Conservation (phyloP, 2,329 filamentous ascomycete genomes). For the Pleoardoris graminearum region DNA sequence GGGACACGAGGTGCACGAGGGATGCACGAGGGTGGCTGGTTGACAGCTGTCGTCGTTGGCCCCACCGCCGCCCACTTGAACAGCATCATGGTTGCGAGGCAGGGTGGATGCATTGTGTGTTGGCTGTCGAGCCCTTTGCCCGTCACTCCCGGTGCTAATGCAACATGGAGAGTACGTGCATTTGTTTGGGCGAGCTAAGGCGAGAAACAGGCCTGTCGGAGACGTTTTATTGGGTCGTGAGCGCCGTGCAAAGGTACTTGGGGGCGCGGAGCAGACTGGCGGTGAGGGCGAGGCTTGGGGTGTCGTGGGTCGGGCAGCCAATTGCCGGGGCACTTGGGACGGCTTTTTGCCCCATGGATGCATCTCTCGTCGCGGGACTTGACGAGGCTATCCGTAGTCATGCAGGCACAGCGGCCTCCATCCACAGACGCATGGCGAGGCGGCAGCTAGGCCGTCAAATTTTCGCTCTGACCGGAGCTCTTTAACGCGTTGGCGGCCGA, state of each 20-base stretch:
- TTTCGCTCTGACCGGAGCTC: constrained; percentile 17
- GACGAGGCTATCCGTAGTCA: constrained; percentile 7
- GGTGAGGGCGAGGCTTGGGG: constrained; percentile 30
- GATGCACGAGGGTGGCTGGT: neutral
- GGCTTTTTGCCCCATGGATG: constrained; percentile 3
- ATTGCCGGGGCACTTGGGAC: constrained; percentile 11
- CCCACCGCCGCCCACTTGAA: constrained; percentile 9
- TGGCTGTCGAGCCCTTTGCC: constrained; percentile 3
- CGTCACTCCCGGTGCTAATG: constrained; percentile 15
- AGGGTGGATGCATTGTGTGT: constrained; percentile 6
- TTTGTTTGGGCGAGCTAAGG: constrained; percentile 10
- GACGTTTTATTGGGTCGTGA: constrained; percentile 14
- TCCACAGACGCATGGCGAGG: constrained; percentile 14
- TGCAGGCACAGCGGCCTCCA: constrained; percentile 16
- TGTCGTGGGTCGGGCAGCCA: constrained; percentile 25
- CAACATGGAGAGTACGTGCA: constrained; percentile 9
- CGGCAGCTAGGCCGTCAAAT: constrained; percentile 27
- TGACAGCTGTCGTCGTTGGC: constrained; percentile 4
- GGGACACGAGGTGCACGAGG: neutral
- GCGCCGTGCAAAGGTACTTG: constrained; percentile 4
- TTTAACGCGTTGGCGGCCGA: constrained; percentile 14
- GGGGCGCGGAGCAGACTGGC: constrained; percentile 13
- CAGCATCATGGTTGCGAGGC: constrained; percentile 8
- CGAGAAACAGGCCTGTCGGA: constrained; percentile 15
- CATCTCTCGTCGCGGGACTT: neutral